Base-by-base conservation (phyloP, 371 early-diverging fungal species). In the Aphelidium insulamus region DNA sequence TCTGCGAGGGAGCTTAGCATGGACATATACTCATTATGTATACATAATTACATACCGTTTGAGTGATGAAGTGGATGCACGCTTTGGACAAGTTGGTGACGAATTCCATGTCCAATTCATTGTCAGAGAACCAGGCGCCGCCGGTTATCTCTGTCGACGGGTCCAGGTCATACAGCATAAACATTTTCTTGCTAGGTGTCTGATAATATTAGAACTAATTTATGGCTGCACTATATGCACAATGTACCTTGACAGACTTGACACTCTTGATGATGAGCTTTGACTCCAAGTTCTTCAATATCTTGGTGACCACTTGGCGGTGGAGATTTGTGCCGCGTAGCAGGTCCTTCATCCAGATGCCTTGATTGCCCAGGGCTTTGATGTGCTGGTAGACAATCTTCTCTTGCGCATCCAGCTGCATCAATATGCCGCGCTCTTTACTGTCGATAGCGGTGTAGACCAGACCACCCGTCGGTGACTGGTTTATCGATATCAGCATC, bases 51-150 rank as follows among this genome's bases (percentile, higher is more conserved):
- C 53, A 46, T 51, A 76, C 75, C 45, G 67, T 67, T 27, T 62
- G 50, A 11, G 54, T 44, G 26, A 92, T 78, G 42, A 60, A 81
- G 43, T 77, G 67, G 45, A 73, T 66, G 43, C 74, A 66, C 27
- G 73, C 71, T 4, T 59, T 50, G 24, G 78, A 61, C 16, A 97
- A 45, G 38, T 64, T 68, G 25, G 90, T 76, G 35, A 94, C 84
- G 48, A 95, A 94, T 15, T 84, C 86, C 3, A 63, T 62, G 57
- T 98, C 98, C 39, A 97, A 56, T 38, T 90, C 91, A 42, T 88
- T 80, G 53, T 95, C 92, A 1, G 80, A 85, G 49, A 79, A 98
- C 88, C 92, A 98, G 15, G 83, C 75, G 12, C 97, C 95, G 43
- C 97, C 98, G 16, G 92, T 90, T 7, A 97, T 62, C 41, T 92